Percentiles rank a stretch among this genome's conserved stretches.
These are phyloP conservation scores for Didymella pinodella DNA, from an alignment of 2,329 filamentous ascomycete genomes.

Conservation along the genomic window DNA sequence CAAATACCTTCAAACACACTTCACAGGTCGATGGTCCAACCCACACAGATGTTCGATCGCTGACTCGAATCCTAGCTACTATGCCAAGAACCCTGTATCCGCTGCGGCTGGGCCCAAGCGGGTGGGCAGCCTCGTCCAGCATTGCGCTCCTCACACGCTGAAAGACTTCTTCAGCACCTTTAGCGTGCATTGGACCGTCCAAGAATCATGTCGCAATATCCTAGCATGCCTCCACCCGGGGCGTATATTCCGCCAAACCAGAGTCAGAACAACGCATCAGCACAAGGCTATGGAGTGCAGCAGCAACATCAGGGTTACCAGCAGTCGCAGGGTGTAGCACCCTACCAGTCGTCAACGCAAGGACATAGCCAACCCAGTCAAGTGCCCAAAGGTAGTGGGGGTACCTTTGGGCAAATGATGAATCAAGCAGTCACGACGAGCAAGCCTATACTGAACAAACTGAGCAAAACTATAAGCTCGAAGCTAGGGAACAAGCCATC, in stretches of 20 bases:
- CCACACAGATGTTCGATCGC: neutral
- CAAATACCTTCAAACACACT: neutral
- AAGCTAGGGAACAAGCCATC: slow-evolving; percentile 41
- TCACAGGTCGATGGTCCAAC: neutral
- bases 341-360: slow-evolving; percentile 30
- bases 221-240: slow-evolving; percentile 40
- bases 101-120: slow-evolving; percentile 20
- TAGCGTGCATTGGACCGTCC: no score
- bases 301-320: slow-evolving; percentile 34
- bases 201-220: slow-evolving; percentile 44
- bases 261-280: slow-evolving; percentile 23
- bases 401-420: slow-evolving; percentile 42
- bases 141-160: slow-evolving; percentile 4
- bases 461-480: slow-evolving; percentile 48
- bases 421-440: slow-evolving; percentile 47
- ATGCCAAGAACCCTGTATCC: slow-evolving; percentile 22
- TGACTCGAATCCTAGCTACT: slow-evolving; percentile 10
- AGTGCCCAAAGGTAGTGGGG: slow-evolving; percentile 32
- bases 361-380: slow-evolving; percentile 26
- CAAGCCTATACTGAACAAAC: slow-evolving; percentile 49
- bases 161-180: neutral
- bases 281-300: slow-evolving; percentile 30
- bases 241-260: slow-evolving; percentile 39
- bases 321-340: slow-evolving; percentile 23
- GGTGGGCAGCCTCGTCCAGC: slow-evolving; percentile 13